Evolutionary conservation across 2,329 filamentous ascomycete genomes (phyloP).

Genomic region (Aspergillus sp.): DNA sequence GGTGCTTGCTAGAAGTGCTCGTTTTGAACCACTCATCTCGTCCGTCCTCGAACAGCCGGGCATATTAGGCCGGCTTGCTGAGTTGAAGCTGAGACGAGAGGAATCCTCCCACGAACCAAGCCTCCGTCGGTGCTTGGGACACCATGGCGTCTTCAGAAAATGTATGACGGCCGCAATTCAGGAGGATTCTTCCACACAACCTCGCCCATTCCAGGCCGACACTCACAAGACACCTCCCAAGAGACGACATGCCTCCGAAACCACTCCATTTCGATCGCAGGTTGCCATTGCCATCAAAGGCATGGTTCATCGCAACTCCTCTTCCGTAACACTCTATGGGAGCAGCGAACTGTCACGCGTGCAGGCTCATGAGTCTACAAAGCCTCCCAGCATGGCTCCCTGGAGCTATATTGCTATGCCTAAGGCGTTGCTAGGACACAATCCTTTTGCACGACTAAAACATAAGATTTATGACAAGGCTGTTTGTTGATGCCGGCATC

Average conservation of each 20-base stretch:
- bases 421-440: background rate
- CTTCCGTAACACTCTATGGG: background rate
- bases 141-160: conserved; percentile 16
- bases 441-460: background rate
- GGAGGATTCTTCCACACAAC: conserved; percentile 7
- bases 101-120: conserved; percentile 11
- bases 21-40: background rate
- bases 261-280: conserved; percentile 8
- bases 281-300: conserved; percentile 13
- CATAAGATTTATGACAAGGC: background rate
- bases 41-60: conserved; percentile 2
- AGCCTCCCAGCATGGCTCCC: background rate
- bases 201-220: background rate
- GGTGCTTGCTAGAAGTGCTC: conserved; percentile 8
- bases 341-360: background rate
- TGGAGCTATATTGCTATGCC: background rate
- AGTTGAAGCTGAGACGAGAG: conserved; percentile 18
- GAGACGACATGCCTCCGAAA: background rate
- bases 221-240: background rate
- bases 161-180: conserved; percentile 14
- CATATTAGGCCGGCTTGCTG: conserved; percentile 11
- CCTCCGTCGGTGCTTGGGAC: conserved; percentile 19
- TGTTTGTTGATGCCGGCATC: background rate
- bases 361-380: background rate
- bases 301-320: conserved; percentile 7